Base-by-base conservation (phyloP, 129 eudicot species). In the Centella asiatica region DNA sequence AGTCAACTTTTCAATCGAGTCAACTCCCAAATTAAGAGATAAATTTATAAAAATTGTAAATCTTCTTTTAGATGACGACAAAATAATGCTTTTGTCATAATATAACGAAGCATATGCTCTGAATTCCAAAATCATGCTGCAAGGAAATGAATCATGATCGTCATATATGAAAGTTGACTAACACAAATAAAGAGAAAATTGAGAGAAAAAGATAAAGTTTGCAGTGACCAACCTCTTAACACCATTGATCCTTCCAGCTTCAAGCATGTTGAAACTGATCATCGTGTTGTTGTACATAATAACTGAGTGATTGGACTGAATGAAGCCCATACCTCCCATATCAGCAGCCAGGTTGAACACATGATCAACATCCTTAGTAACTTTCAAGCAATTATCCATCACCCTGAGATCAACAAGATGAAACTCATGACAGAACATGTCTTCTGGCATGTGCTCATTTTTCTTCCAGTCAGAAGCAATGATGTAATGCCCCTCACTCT, bases 251-350 rank as follows among this genome's bases (percentile, higher is more conserved):
- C 98, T 84, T 8, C 86, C 80, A 66, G 98, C 98, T 83, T 92
- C 98, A 6, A 92, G 85, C 96, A 92, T 92, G 90, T 92, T 92
- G 54, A 92, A 92, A 76, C 98, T 92, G 60, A 92, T 92, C 98
- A 92, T 92, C 0, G 98, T 92, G 58, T 87, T 92, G 80, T 92
- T 92, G 50, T 92, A 92, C 94, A 92, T 84, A 49, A 92, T 92
- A 52, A 92, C 94, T 3, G 99, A 93, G 80, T 93, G 99, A 71
- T 93, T 93, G 12, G 96, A 93, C 83, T 93, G 99, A 69, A 87
- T 93, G 79, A 93, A 93, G 2, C 99, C 99, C 99, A 93, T 93
- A 29, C 99, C 99, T 59, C 99, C 99, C 99, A 93, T 93, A 74
- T 93, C 96, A 67, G 99, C 99, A 69, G 99, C 99, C 49, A 93